phyloP scores from a whole-genome alignment of 116 monocot genomes.

The Thalassia testudinum region DNA sequence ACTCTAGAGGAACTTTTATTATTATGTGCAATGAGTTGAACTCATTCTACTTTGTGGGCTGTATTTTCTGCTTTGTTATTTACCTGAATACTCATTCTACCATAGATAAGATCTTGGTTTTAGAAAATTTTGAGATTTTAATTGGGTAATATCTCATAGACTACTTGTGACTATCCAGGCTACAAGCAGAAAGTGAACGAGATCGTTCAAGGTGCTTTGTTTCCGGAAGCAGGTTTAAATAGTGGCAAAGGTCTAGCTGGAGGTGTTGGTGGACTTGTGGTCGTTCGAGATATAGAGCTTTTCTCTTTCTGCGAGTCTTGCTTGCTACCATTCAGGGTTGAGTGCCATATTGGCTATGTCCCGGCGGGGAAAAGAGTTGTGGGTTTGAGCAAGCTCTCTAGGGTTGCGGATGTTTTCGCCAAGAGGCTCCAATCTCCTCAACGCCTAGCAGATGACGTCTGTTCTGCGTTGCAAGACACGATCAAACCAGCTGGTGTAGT shows the following conservation, averaged over 20 bases:
- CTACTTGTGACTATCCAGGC: conserved; percentile 24
- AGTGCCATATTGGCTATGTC: conserved; percentile 83
- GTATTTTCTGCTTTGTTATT: too few relatives aligned
- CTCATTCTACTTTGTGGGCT: too few relatives aligned
- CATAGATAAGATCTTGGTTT: too few relatives aligned
- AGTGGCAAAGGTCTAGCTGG: conserved; percentile 42
- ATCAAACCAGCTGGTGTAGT: conserved; percentile 79
- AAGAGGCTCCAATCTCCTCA: conserved; percentile 85
- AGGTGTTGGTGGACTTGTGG: conserved; percentile 63
- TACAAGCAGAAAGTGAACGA: conserved; percentile 70
- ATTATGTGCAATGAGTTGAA: too few relatives aligned
- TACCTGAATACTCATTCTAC: too few relatives aligned
- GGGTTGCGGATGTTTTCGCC: conserved; percentile 83
- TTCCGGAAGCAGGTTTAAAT: conserved; percentile 70
- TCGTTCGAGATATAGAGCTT: conserved; percentile 68
- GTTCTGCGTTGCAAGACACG: conserved; percentile 45
- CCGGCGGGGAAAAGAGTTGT: conserved; percentile 65
- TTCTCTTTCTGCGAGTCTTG: conserved; percentile 98
- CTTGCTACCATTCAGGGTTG: conserved; percentile 70
- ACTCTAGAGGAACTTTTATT: too few relatives aligned
- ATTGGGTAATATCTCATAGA: too few relatives aligned
- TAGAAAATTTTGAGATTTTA: too few relatives aligned
- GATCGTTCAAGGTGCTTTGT: conserved; percentile 80
- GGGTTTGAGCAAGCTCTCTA: conserved; percentile 85
- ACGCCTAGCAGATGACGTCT: conserved; percentile 66